Evolutionary conservation across 768 basidiomycete species (phyloP).

Genomic region (Favolaschia claudopus): DNA sequence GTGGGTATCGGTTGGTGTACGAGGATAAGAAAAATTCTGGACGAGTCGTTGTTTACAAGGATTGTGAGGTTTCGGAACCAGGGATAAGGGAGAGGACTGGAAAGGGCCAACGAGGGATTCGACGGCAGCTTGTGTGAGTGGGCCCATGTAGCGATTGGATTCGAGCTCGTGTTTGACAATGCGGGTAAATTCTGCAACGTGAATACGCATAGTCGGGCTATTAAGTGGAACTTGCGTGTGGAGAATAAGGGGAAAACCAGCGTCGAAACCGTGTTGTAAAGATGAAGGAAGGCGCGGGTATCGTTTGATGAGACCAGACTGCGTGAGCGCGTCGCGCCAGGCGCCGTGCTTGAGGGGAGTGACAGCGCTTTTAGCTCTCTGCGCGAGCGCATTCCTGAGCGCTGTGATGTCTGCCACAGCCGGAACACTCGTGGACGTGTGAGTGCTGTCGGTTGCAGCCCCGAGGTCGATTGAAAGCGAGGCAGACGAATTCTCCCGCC

Average conservation of each 20-base stretch:
- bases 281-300: constrained; percentile 23
- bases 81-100: constrained; percentile 35
- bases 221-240: constrained; percentile 29
- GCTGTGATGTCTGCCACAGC: constrained; percentile 32
- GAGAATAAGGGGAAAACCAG: constrained; percentile 17
- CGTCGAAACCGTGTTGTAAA: constrained; percentile 28
- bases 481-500: no score
- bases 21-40: constrained; percentile 37
- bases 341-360: constrained; percentile 25
- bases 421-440: constrained; percentile 34
- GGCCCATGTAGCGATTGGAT: constrained; percentile 26
- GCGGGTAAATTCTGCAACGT: neutral
- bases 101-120: constrained; percentile 34
- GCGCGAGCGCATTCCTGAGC: constrained; percentile 33
- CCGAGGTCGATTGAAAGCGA: neutral
- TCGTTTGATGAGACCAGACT: constrained; percentile 2
- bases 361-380: constrained; percentile 19
- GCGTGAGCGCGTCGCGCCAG: constrained; percentile 21
- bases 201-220: constrained; percentile 1
- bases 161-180: constrained; percentile 21
- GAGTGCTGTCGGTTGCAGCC: neutral
- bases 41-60: constrained; percentile 30
- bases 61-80: constrained; percentile 36
- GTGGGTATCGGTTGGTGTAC: neutral
- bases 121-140: constrained; percentile 8